A percentile compares a stretch with the other conserved stretches of the same genome.
phyloP scores from a whole-genome alignment of 2,329 filamentous ascomycete genomes.

The Fusarium illudens region DNA sequence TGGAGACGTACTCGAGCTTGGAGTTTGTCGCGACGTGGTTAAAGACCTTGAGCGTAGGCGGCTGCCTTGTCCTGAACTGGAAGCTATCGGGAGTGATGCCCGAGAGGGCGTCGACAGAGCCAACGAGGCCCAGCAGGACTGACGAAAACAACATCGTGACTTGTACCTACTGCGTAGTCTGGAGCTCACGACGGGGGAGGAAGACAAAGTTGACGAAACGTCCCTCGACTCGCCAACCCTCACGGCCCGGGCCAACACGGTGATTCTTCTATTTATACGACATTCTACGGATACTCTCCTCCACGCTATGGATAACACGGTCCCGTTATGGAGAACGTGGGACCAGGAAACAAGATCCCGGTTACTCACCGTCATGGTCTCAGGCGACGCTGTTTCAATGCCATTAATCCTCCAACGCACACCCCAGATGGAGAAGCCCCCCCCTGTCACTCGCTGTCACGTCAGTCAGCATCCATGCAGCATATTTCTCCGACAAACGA shows the following conservation, averaged over 20 bases:
- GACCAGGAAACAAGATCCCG: constrained; percentile 20
- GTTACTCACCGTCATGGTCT: constrained; percentile 24
- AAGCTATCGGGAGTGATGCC: constrained; percentile 30
- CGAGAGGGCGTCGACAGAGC: constrained; percentile 24
- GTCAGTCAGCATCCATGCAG: not conserved
- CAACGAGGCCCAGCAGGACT: constrained; percentile 29
- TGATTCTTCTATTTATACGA: constrained; percentile 18
- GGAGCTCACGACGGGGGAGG: not conserved
- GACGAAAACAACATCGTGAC: constrained; percentile 32
- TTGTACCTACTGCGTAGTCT: too few species aligned
- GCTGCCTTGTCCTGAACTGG: constrained; percentile 26
- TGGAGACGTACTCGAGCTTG: constrained; percentile 38
- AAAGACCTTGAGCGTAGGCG: constrained; percentile 22
- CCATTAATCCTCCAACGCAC: constrained; percentile 12
- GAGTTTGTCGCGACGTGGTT: constrained; percentile 30
- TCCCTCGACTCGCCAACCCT: not conserved
- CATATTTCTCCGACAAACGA: not conserved
- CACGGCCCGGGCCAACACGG: not conserved
- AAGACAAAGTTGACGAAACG: not conserved
- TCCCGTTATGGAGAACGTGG: constrained; percentile 12
- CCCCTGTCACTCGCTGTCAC: constrained; percentile 1
- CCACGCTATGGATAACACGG: not conserved
- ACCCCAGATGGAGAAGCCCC: not conserved
- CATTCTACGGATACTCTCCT: not conserved
- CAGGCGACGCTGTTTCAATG: constrained; percentile 13